Percentiles rank a stretch among this genome's conserved stretches.
Evolutionary conservation across 345 rosid genomes (phyloP).

Genomic region (Hibiscus mutabilis): DNA sequence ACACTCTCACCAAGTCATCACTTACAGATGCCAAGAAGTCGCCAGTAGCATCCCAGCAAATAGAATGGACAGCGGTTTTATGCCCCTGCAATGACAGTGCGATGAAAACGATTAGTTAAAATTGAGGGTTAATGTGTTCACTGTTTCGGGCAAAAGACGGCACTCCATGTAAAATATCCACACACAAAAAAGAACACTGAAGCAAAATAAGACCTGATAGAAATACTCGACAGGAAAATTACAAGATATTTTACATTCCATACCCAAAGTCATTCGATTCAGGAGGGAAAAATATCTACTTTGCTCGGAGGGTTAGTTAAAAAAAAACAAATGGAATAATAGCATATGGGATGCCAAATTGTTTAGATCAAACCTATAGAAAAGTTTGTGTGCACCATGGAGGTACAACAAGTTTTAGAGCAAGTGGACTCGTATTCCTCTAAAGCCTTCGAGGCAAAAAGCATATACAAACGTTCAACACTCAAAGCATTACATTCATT

Average conservation of each 20-base stretch:
- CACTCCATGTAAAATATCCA: neutral
- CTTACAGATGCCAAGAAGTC: constrained; percentile 59
- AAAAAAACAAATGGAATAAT: neutral
- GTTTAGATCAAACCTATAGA: neutral
- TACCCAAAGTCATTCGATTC: neutral
- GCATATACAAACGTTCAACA: neutral
- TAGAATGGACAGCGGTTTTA: constrained; percentile 34
- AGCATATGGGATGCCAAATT: neutral
- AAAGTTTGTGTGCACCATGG: neutral
- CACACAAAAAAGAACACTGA: neutral
- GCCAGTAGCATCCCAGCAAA: constrained; percentile 61
- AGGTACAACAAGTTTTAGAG: neutral
- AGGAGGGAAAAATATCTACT: neutral
- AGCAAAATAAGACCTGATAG: neutral
- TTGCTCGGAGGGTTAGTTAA: neutral
- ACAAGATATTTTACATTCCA: neutral
- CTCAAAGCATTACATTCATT: neutral
- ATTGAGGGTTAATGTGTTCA: neutral
- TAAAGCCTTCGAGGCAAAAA: neutral
- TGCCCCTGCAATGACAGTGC: constrained; percentile 42
- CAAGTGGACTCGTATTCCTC: neutral
- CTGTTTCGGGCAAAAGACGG: neutral
- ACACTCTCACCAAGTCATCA: constrained; percentile 54
- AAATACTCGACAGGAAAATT: neutral
- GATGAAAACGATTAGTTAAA: neutral